These are phyloP conservation scores for Penicillium sp. DNA, from an alignment of 2,329 filamentous ascomycete species.

Conservation along the genomic window DNA sequence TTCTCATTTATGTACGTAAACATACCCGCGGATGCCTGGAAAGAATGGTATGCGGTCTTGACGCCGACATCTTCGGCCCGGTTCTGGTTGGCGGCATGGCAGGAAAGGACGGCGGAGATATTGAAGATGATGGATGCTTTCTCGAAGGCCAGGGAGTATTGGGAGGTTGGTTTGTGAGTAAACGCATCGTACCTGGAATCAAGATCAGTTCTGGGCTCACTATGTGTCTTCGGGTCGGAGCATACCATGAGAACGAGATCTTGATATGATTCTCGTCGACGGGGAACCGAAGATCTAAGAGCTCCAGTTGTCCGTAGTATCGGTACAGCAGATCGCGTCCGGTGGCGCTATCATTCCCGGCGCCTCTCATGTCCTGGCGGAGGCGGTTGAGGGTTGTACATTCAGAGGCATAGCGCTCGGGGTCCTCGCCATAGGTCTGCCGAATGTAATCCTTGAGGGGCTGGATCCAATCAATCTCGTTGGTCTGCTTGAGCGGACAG, in stretches of 20 bases:
- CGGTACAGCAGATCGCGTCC: slow-evolving; percentile 91
- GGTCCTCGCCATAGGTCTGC: slow-evolving; percentile 92
- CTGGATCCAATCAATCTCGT: slow-evolving; percentile 96
- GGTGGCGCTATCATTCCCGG: slow-evolving; percentile 92
- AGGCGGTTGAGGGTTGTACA: slow-evolving; percentile 91
- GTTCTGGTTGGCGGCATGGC: slow-evolving; percentile 90
- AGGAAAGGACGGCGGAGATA: slow-evolving; percentile 94
- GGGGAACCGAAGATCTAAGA: slow-evolving; percentile 90
- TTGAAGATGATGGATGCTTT: slow-evolving; percentile 99
- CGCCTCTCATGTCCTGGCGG: slow-evolving; percentile 97
- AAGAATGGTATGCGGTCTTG: slow-evolving; percentile 96
- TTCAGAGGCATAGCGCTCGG: slow-evolving; percentile 93
- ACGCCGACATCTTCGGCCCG: slow-evolving; percentile 87
- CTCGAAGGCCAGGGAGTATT: slow-evolving; percentile 95
- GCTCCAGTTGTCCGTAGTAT: slow-evolving; percentile 95
- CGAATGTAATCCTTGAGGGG: slow-evolving; percentile 93
- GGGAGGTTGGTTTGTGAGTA: slow-evolving; percentile 93
- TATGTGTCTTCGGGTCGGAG: not conserved
- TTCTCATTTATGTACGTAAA: slow-evolving; percentile 99
- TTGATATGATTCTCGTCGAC: slow-evolving; percentile 99
- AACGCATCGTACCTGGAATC: slow-evolving; percentile 91
- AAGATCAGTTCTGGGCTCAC: not conserved
- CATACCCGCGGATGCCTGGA: slow-evolving; percentile 98
- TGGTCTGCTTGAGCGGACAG: slow-evolving; percentile 86
- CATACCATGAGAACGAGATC: slow-evolving; percentile 95